Conservation (phyloP, 441 rosid species). For the Geranium incanum region DNA sequence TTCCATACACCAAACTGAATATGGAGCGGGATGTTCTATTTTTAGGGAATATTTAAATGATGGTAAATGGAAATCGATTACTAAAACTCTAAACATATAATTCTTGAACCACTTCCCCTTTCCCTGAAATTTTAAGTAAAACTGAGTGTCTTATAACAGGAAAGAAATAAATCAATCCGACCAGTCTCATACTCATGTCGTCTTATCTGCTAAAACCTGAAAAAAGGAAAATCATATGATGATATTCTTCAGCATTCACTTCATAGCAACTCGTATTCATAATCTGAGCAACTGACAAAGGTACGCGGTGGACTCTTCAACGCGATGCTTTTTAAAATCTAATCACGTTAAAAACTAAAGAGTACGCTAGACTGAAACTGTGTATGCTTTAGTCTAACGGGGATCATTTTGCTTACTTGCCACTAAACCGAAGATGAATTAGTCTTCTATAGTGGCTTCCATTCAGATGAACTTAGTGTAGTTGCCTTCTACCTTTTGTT, state of each 20-base stretch:
- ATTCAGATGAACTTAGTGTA: slow-evolving; percentile 23
- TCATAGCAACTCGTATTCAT: background rate
- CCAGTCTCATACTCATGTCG: slow-evolving; percentile 2
- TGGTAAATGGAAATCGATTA: background rate
- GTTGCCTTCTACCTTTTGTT: slow-evolving; percentile 16
- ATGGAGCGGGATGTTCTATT: background rate
- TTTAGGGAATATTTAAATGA: background rate
- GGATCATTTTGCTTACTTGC: background rate
- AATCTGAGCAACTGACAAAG: slow-evolving; percentile 4
- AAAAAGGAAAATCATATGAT: background rate
- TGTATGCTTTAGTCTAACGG: background rate
- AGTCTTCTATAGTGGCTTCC: slow-evolving; percentile 8
- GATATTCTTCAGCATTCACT: background rate
- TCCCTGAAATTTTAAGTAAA: slow-evolving; percentile 7
- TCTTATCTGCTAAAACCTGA: background rate
- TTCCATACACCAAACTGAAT: background rate
- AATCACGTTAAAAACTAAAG: background rate
- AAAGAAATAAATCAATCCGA: background rate
- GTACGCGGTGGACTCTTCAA: background rate
- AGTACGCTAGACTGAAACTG: slow-evolving; percentile 9
- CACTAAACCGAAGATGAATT: background rate
- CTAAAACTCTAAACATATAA: background rate
- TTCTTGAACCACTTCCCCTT: background rate
- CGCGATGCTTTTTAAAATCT: background rate
- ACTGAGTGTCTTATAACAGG: background rate